Evolutionary conservation across 768 basidiomycete species (phyloP), one percentile per base, ranked within the genome.

Genomic region (Russula compacta): DNA sequence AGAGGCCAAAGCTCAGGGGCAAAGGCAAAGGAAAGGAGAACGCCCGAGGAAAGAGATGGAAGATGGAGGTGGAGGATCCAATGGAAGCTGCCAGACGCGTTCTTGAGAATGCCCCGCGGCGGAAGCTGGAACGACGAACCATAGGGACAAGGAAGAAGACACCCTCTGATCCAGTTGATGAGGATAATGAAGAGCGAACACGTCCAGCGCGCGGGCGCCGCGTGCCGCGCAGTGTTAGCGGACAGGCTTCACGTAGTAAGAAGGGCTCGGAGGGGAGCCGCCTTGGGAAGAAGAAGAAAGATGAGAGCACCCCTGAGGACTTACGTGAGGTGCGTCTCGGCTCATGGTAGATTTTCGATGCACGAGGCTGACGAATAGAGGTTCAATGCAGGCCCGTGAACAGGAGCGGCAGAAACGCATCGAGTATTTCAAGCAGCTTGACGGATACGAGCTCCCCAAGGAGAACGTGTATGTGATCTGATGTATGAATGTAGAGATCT

Each of bases 31-130:
- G 70, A 51, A 71, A 68, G 63, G 70, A 59, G 64, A 67, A 66
- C 57, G 60, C 51, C 58, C 57, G 64, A 59, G 51, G 64, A 66
- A 59, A 85, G 81, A 69, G 77, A 17, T 42, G 40, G 44, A 43
- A 21, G 4, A 19, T 11, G 4, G 63, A 58, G 21, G 56, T 11
- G 4, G 63, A 58, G 21, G 56, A 64, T 42, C 53, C 60, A 4
- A 32, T 39, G 38, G 55, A 50, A 44, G 63, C 35, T 24, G 59
- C 63, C n/a, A 17, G 21, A 43, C 52, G 61, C 2, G 56, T 58
- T 38, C 56, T 63, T 32, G 56, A 58, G 21, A 58, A 63, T 5
- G 61, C 61, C 10, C 61, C 56, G 10, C 56, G 56, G 21, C 50
- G 61, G 29, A 38, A 19, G 42, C 33, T 17, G 10, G 43, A 46